A percentile compares a stretch with the other conserved stretches of the same genome.
Conservation (phyloP, 116 monocot genomes). For the Zostera marina region DNA sequence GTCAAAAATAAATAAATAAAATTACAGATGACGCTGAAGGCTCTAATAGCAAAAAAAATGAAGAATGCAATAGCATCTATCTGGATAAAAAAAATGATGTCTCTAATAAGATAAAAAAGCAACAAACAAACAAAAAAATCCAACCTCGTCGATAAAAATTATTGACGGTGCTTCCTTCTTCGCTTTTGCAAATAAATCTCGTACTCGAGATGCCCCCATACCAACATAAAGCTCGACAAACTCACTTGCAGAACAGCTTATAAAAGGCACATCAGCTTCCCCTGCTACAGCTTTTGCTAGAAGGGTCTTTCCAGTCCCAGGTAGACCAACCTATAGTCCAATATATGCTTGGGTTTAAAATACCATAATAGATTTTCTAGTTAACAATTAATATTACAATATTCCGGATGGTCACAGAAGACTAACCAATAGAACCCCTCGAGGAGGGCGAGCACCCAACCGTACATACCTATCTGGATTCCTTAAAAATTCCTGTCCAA, state of each 20-base stretch:
- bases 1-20: not conserved
- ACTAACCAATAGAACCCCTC: constrained; percentile 89
- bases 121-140: not conserved
- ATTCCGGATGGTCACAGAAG: not conserved
- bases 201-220: constrained; percentile 95
- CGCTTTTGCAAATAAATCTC: constrained; percentile 98
- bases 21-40: too few relatives aligned
- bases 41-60: too few relatives aligned
- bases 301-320: constrained; percentile 98
- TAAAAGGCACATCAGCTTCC: constrained; percentile 98
- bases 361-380: not conserved
- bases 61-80: too few relatives aligned
- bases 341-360: not conserved
- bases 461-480: constrained; percentile 87
- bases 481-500: constrained; percentile 82
- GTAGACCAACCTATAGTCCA: constrained; percentile 74
- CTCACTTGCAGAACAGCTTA: constrained; percentile 98
- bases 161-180: constrained; percentile 98
- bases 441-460: constrained; percentile 96
- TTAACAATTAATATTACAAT: not conserved
- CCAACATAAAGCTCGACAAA: constrained; percentile 99
- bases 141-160: constrained; percentile 97
- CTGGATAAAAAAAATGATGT: not conserved
- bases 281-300: constrained; percentile 99
- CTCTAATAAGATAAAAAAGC: not conserved